Evolutionary conservation across 2,329 filamentous ascomycete genomes (phyloP).

Genomic region (Fusarium redolens): DNA sequence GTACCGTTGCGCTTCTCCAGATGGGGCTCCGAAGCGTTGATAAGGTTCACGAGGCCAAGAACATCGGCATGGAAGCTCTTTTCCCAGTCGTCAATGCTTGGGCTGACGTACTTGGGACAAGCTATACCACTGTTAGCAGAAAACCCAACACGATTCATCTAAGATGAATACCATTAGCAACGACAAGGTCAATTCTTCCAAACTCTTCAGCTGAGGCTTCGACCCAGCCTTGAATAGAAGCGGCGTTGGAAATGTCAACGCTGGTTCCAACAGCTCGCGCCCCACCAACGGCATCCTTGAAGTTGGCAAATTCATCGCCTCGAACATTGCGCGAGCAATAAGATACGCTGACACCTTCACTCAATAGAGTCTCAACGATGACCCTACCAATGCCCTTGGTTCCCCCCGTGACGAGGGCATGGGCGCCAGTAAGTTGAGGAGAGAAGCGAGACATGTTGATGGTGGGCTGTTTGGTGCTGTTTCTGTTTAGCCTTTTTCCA

Average conservation of each 20-base stretch:
- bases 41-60: conserved; percentile 38
- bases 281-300: conserved; percentile 5
- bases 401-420: conserved; percentile 9
- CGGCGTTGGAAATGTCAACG: conserved; percentile 37
- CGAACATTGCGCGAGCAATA: conserved; percentile 38
- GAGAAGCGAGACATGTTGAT: conserved; percentile 8
- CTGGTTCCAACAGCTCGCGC: conserved; percentile 33
- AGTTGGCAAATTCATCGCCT: conserved; percentile 37
- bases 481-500: background rate
- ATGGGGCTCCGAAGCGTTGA: conserved; percentile 33
- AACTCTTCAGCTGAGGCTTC: background rate
- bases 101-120: conserved; percentile 13
- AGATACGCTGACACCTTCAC: conserved; percentile 44
- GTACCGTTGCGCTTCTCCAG: conserved; percentile 27
- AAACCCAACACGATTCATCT: rapidly evolving
- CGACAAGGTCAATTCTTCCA: conserved; percentile 11
- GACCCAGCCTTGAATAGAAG: conserved; percentile 9
- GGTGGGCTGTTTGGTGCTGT: too few species aligned
- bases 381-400: conserved; percentile 43
- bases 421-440: conserved; percentile 13
- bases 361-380: conserved; percentile 36
- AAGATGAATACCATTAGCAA: background rate
- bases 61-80: conserved; percentile 43
- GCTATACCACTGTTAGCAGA: background rate
- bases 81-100: conserved; percentile 32